Percentiles rank a stretch among this genome's conserved stretches.
phyloP scores from a whole-genome alignment of 2,329 filamentous ascomycete genomes.

The Colletotrichum sp. region DNA sequence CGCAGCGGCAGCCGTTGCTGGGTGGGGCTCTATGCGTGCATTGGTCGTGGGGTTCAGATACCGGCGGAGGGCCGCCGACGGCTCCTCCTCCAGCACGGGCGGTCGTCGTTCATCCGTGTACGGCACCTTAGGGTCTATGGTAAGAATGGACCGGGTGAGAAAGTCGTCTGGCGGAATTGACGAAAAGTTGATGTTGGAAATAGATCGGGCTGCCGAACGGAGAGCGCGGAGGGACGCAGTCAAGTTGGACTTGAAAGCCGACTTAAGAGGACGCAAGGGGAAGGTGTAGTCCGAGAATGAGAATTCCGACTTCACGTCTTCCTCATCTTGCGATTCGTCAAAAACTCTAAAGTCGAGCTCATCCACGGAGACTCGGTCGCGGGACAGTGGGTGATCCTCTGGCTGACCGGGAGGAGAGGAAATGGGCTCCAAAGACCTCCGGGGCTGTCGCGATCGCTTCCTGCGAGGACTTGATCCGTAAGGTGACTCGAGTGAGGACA shows the following conservation, averaged over 20 bases:
- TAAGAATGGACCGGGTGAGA: conserved; percentile 70
- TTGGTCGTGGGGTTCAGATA: conserved; percentile 70
- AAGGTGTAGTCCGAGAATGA: conserved; percentile 33
- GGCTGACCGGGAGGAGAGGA: conserved; percentile 58
- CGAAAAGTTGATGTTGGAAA: conserved; percentile 67
- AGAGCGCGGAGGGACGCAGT: conserved; percentile 70
- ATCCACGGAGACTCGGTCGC: conserved; percentile 55
- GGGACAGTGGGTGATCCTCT: conserved; percentile 57
- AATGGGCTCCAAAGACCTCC: conserved; percentile 59
- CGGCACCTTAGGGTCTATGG: conserved; percentile 69
- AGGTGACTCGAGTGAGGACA: conserved; percentile 57
- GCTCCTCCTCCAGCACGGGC: conserved; percentile 66
- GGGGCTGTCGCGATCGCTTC: conserved; percentile 40
- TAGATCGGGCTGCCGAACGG: conserved; percentile 67
- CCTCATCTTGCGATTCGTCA: conserved; percentile 29
- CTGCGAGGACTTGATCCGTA: conserved; percentile 40
- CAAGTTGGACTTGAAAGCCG: conserved; percentile 72
- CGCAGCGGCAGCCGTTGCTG: conserved; percentile 30
- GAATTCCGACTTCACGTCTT: conserved; percentile 36
- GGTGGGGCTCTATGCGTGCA: conserved; percentile 47
- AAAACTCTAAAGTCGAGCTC: conserved; percentile 43
- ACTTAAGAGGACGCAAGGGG: conserved; percentile 55
- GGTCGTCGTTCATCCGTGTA: conserved; percentile 73
- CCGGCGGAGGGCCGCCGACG: conserved; percentile 69
- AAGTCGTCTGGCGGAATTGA: conserved; percentile 72